Evolutionary conservation across 176 grass and related monocot species (phyloP).

Genomic region (Zizania latifolia): DNA sequence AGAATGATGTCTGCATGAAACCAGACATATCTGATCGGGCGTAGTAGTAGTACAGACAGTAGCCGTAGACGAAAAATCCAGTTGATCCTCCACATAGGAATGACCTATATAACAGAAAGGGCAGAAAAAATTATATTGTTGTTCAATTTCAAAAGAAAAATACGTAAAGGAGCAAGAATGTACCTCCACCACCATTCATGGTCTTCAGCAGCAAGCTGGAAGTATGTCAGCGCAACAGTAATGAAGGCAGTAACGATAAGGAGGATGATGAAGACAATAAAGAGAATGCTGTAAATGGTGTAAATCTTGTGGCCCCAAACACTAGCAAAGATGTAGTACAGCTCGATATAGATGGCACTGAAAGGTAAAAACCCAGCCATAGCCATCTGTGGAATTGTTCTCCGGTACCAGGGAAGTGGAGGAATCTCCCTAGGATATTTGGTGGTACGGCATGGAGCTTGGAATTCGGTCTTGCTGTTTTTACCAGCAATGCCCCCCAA

Average conservation of each 20-base stretch:
- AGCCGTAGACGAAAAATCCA: conserved; percentile 86
- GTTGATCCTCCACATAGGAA: conserved; percentile 91
- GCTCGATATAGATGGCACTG: conserved; percentile 95
- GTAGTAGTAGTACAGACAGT: conserved; percentile 96
- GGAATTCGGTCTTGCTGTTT: conserved; percentile 85
- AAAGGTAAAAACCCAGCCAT: conserved; percentile 98
- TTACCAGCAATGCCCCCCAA: conserved; percentile 98
- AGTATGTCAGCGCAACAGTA: conserved; percentile 95
- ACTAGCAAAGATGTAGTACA: conserved; percentile 98
- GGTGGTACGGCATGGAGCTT: conserved; percentile 82
- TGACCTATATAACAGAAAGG: conserved; percentile 49
- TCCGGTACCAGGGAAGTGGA: conserved; percentile 77
- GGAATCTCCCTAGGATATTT: conserved; percentile 96
- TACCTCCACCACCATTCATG: conserved; percentile 99
- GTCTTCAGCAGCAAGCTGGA: conserved; percentile 97
- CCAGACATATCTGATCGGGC: conserved; percentile 95
- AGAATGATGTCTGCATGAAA: conserved; percentile 98
- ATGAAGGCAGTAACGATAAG: conserved; percentile 94
- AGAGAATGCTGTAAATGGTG: conserved; percentile 99
- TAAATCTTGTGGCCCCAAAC: conserved; percentile 98
- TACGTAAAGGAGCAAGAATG: not conserved
- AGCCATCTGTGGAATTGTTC: conserved; percentile 84
- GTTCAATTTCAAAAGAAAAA: not conserved
- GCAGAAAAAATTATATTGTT: not conserved
- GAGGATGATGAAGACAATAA: conserved; percentile 94